Evolutionary conservation across 345 rosid genomes (phyloP).

Genomic region (Eutrema heterophyllum): DNA sequence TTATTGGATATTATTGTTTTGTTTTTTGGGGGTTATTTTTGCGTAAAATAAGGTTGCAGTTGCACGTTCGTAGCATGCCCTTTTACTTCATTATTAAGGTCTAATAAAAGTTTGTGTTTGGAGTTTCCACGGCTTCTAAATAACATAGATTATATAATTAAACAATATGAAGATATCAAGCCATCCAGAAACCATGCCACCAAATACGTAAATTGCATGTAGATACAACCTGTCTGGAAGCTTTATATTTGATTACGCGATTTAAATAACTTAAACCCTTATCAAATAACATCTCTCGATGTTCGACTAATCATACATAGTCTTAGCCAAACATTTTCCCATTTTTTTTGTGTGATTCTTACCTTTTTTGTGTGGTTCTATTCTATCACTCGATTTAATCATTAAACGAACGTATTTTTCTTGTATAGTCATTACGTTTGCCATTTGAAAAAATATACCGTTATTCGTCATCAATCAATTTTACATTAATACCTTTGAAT

Average conservation of each 20-base stretch:
- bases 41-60: slow-evolving; percentile 27
- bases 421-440: background rate
- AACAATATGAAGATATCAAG: slow-evolving; percentile 6
- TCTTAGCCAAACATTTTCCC: background rate
- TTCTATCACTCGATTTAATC: background rate
- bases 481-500: background rate
- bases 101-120: background rate
- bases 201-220: slow-evolving; percentile 32
- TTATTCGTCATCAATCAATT: background rate
- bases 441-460: background rate
- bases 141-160: too few species aligned
- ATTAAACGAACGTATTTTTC: background rate
- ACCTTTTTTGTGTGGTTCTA: background rate
- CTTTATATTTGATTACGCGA: background rate
- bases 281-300: background rate
- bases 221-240: slow-evolving; percentile 15
- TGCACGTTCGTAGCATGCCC: slow-evolving; percentile 33
- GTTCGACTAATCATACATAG: slow-evolving; percentile 2
- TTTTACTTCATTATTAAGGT: slow-evolving; percentile 5
- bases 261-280: background rate
- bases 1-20: slow-evolving; percentile 29
- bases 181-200: slow-evolving; percentile 27
- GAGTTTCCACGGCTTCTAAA: background rate
- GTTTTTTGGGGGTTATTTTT: background rate
- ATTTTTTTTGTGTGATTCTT: background rate